A percentile compares a stretch with the other conserved stretches of the same genome.
These are phyloP conservation scores for Neurospora sp. DNA, from an alignment of 2,329 filamentous ascomycete genomes.

Conservation along the genomic window DNA sequence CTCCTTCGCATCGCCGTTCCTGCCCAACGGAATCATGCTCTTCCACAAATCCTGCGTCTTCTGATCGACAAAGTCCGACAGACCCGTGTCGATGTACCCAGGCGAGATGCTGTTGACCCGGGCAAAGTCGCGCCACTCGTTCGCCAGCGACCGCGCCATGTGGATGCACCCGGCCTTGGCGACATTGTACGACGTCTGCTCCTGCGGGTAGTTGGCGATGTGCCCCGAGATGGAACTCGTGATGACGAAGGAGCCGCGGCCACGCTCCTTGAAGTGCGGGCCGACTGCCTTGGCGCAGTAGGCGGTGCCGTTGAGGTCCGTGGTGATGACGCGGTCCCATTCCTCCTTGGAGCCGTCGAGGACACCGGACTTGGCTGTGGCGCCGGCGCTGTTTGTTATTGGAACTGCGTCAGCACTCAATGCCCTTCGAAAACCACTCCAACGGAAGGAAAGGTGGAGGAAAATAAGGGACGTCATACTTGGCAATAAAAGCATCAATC, in stretches of 20 bases:
- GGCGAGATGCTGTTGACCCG: conserved; percentile 57
- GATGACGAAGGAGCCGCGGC: conserved; percentile 55
- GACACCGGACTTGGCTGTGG: conserved; percentile 58
- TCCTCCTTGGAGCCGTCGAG: conserved; percentile 57
- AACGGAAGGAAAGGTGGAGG: neutral
- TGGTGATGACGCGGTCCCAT: conserved; percentile 54
- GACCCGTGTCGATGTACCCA: conserved; percentile 59
- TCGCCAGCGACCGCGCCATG: conserved; percentile 38
- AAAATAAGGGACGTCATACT: conserved; percentile 43
- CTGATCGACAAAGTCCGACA: conserved; percentile 53
- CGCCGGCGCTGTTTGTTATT: conserved; percentile 40
- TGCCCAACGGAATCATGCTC: conserved; percentile 63
- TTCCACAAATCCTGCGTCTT: conserved; percentile 65
- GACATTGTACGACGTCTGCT: conserved; percentile 58
- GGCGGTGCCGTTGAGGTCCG: conserved; percentile 58
- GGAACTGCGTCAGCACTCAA: conserved; percentile 1
- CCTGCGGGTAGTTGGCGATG: conserved; percentile 59
- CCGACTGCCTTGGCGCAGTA: conserved; percentile 59
- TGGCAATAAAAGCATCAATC: conserved; percentile 66
- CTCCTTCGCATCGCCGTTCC: conserved; percentile 59
- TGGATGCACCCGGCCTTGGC: conserved; percentile 48
- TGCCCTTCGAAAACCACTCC: neutral
- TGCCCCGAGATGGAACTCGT: conserved; percentile 62
- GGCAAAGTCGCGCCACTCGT: conserved; percentile 61
- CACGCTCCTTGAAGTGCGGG: conserved; percentile 52